Evolutionary conservation across 1,284 basidiomycete species (phyloP), one percentile per base, ranked within the genome.

Genomic region (Malassezia pachydermatis): DNA sequence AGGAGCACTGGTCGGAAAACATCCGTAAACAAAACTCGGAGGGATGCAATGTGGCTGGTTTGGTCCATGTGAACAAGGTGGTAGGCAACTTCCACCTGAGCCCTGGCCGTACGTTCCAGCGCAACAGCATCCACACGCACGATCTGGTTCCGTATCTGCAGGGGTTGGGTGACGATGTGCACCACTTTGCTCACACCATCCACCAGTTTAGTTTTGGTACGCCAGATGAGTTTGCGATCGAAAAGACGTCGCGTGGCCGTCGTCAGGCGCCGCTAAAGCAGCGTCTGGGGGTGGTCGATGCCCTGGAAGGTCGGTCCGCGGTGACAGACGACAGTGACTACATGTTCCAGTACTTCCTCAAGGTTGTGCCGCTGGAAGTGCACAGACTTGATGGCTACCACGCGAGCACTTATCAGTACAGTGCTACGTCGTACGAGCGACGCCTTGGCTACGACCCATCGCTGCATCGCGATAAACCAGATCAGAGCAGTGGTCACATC

Each of bases 31-130:
- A 96, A 73, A 82, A 86, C 32, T 79, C 81, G 40, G 94, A 99
- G 67, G 94, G 94, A 0, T 99, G 94, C 76, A 89, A 88, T 70
- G 78, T 98, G 56, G 79, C 83, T 34, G 94, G 94, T 48, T 81
- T 83, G 48, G 80, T 98, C 43, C 84, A 84, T 52, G 87, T 98
- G 53, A 98, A 98, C 80, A 96, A 96, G 76, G 92, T 96, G 59
- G 61, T 73, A 23, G 72, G 72, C 45, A 73, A 73, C 62, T 72
- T 74, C 49, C 73, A 74, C 55, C 57, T 76, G 27, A 70, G 73
- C 57, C 90, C 84, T 1, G 94, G 92, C 40, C 81, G 84, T 46
- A 88, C 89, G 13, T 99, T 94, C 82, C 89, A 92, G 73, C 79
- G 81, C 44, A 84, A 84, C 70, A 77, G 79, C 54, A 80, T 84